phyloP scores from a whole-genome alignment of 2,329 filamentous ascomycete genomes.

The Diaporthe helianthi region DNA sequence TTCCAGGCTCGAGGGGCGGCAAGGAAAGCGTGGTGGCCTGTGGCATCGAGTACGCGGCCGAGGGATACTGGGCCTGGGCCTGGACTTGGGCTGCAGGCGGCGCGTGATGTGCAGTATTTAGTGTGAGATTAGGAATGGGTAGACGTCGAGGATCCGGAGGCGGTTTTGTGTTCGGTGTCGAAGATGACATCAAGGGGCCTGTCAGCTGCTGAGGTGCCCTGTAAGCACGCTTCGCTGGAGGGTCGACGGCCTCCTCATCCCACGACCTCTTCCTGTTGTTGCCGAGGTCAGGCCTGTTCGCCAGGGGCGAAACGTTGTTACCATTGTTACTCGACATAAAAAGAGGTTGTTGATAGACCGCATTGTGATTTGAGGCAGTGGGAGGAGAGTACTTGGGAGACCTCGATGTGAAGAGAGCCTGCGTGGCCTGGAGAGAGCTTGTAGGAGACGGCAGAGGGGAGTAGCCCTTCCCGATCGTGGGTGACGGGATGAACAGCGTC shows the following conservation, averaged over 20 bases:
- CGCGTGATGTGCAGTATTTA: conserved; percentile 57
- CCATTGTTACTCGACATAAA: conserved; percentile 20
- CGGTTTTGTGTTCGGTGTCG: conserved; percentile 39
- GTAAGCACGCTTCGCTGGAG: conserved; percentile 59
- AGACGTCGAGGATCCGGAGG: conserved; percentile 54
- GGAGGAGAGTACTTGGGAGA: conserved; percentile 47
- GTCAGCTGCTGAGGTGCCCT: conserved; percentile 42
- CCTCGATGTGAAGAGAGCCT: conserved; percentile 43
- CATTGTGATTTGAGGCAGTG: conserved; percentile 20
- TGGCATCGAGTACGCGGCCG: conserved; percentile 44
- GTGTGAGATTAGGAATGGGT: conserved; percentile 74
- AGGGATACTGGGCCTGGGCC: conserved; percentile 43
- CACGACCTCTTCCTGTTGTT: conserved; percentile 58
- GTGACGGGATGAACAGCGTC: conserved; percentile 51
- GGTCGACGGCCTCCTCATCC: conserved; percentile 59
- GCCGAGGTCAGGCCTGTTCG: conserved; percentile 51
- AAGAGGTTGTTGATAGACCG: conserved; percentile 45
- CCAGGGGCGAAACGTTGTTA: conserved; percentile 51
- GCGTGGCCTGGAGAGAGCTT: conserved; percentile 44
- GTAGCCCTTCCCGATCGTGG: conserved; percentile 45
- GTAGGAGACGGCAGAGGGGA: conserved; percentile 62
- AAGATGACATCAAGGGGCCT: conserved; percentile 27
- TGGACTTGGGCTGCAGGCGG: conserved; percentile 37
- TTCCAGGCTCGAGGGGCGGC: conserved; percentile 65
- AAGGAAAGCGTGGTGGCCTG: conserved; percentile 57